Base-by-base conservation (phyloP, 2,329 filamentous ascomycete species). In the Fusarium pilosicola region DNA sequence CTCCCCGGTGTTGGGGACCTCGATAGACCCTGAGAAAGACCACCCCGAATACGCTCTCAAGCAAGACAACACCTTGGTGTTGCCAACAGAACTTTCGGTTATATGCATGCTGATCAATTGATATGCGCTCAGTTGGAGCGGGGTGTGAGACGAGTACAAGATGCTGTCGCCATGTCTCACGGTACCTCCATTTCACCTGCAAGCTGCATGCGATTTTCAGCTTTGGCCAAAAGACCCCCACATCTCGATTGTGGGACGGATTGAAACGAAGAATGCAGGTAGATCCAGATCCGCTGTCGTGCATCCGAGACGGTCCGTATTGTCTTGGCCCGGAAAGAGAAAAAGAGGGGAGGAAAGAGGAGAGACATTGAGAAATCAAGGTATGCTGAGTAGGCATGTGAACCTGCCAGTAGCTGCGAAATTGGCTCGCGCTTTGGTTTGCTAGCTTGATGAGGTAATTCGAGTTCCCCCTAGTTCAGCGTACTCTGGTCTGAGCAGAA, bases 281-380 rank as follows among this genome's bases (percentile, higher is more conserved):
- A 34, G 20, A 56, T 39, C 51, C 51, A 26, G 39, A 57, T 57
- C 41, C 26, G 51, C 9, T 20, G 34, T 17, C 7, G 11, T 62
- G 48, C 59, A 62, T 62, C 10, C 32, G 59, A 28, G 5, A 13
- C 49, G 49, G 59, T 20, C 20, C 49, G 32, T 30, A 1, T 39
- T 45, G 18, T 7, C n/a, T 51, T 41, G 44, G 30, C 17, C 3
- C 26, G 6, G 17, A 20, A 3, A 14, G 48, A 34, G 60, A 34
- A 15, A 62, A 62, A 51, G 57, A 51, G 60, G 49, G 60, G 24
- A 48, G 60, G 2, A 17, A 62, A 57, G 22, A 57, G 13, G 49
- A 26, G 26, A 55, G 28, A 30, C 10, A 20, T 3, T 28, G 46
- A 36, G 58, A 36, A 44, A 61, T 34, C 46, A 44, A 18, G 7